Base-by-base conservation (phyloP, 768 basidiomycete genomes). In the Boletus fagicola region DNA sequence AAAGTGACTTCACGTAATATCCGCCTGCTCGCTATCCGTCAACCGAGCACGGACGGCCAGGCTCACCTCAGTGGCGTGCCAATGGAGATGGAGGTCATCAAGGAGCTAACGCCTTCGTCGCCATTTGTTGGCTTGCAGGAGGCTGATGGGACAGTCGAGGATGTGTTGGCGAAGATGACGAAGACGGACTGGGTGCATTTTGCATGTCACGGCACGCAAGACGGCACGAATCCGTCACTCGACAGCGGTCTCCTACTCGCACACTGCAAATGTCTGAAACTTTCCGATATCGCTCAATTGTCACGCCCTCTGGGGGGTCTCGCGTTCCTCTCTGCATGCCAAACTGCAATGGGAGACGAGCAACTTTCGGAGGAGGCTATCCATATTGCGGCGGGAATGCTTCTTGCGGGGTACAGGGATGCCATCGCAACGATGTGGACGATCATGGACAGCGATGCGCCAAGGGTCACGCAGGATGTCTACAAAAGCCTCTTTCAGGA, bases 121-220 rank as follows among this genome's bases (percentile, higher is more conserved):
- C 28, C 44, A 12, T 53, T 24, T 28, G 28, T 57, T 18, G 2
- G 2, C 4, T 18, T 48, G 20, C 20, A 31, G 22, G 44, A 54
- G 15, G 20, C 20, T 2, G 24, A 54, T 12, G 57, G 30, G 9
- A 58, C 44, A 1, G 30, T 54, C n/a, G 28, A 53, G 5, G 38
- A 53, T 15, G 56, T 53, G 7, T 6, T 53, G 30, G 28, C 20
- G 1, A 30, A 40, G 5, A 40, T 53, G 51, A 15, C 24, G 4
- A 10, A 31, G 9, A 31, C 35, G 8, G 24, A 51, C 7, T 52
- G 51, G 68, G 66, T 68, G 2, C 74, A 74, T 54, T 60, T 75
- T 42, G 69, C 69, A 20, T 74, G 73, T 43, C 74, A 75, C 33
- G 74, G 67, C 4, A 30, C 39, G 7, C 66, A 71, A 43, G 57